phyloP scores from a whole-genome alignment of 2,329 filamentous ascomycete genomes.

The Pseudogymnoascus pannorum region DNA sequence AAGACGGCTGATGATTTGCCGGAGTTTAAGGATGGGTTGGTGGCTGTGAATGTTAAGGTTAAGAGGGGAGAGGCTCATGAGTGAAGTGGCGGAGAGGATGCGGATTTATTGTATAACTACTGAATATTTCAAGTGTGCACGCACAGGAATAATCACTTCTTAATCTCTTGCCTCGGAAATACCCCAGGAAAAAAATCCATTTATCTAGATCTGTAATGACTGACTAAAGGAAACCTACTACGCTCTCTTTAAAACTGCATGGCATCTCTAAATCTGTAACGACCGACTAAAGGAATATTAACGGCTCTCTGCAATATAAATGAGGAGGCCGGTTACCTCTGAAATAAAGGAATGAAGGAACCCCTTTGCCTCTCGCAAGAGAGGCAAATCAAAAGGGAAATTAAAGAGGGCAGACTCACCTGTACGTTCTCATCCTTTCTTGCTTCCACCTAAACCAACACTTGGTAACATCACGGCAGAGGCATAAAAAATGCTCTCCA shows the following conservation, averaged over 20 bases:
- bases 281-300: neutral
- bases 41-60: conserved; percentile 15
- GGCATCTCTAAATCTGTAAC: neutral
- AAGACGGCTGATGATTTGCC: conserved; percentile 45
- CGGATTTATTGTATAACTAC: neutral
- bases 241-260: neutral
- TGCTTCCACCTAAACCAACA: neutral
- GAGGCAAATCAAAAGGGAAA: neutral
- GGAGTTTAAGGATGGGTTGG: conserved; percentile 43
- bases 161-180: neutral
- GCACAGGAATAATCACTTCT: neutral
- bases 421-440: neutral
- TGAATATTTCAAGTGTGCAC: neutral
- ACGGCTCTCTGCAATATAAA: too few relatives aligned
- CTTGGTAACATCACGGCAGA: neutral
- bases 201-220: neutral
- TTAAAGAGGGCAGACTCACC: neutral
- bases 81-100: neutral
- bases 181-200: neutral
- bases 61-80: conserved; percentile 1
- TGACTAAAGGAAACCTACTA: neutral
- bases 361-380: neutral
- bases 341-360: neutral
- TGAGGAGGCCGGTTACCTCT: too few relatives aligned
- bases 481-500: neutral